Base-by-base conservation (phyloP, 495 filamentous ascomycete species). In the Aspergillus steynii region DNA sequence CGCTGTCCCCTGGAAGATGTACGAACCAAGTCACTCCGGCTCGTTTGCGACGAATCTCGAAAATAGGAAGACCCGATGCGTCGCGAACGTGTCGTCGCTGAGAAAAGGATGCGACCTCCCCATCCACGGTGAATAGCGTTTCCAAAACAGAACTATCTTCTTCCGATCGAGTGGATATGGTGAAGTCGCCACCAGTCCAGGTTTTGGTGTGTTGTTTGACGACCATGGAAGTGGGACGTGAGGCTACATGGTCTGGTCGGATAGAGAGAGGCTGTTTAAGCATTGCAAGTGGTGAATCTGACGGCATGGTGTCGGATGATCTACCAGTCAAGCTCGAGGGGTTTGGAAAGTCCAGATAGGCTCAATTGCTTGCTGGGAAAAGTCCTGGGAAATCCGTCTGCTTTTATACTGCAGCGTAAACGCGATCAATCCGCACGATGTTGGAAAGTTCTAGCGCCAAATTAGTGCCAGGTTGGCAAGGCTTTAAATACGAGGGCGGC, bases 11-110 rank as follows among this genome's bases (percentile, higher is more conserved):
- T 0, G 65, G 65, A 5, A 64, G 47, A 10, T 55, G 46, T 14
- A 67, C 50, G n/a, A 57, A 67, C 58, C 61, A 61, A 1, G 65
- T 67, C 46, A 67, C 61, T 7, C 65, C 65, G 25, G 28, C 14
- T 12, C 51, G 46, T 53, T 67, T 64, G 9, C 61, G 57, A 25
- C 47, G 25, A 20, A 67, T 32, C 32, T 67, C 61, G 47, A 67
- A 67, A 20, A 66, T 57, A 6, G 65, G 57, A 2, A 61, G 65
- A 29, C 58, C 61, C 1, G 65, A 61, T 31, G 57, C 61, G 47
- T 64, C 65, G 29, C 34, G 48, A 47, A 67, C 64, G 20, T 61
- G 31, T 9, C 55, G 62, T 27, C 55, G 54, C 12, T 61, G 48
- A 31, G 37, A 37, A 37, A 51, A 59, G 6, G 61, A 61, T 1